phyloP scores from a whole-genome alignment of 2,329 filamentous ascomycete genomes.

The Sporothrix dimorphospora region DNA sequence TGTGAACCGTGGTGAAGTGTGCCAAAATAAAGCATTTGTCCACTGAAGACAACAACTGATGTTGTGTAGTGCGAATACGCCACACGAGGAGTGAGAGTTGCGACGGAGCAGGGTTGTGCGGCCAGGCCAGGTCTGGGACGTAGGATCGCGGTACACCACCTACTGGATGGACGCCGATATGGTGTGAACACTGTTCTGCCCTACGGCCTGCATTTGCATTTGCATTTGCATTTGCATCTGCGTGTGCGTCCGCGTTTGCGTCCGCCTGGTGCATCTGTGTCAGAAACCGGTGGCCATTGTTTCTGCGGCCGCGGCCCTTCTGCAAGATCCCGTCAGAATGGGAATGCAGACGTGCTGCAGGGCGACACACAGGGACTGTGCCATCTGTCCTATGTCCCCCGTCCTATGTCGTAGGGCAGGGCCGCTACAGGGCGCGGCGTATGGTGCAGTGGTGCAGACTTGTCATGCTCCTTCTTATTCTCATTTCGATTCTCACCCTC shows the following conservation, averaged over 20 bases:
- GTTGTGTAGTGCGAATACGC: neutral
- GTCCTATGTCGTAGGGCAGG: neutral
- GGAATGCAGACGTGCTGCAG: neutral
- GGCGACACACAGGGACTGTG: conserved; percentile 16
- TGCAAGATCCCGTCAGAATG: conserved; percentile 24
- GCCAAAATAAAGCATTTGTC: neutral
- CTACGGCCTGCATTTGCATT: conserved; percentile 29
- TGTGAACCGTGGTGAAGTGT: neutral
- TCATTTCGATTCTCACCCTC: neutral
- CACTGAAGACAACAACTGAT: too few species aligned
- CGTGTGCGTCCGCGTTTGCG: neutral
- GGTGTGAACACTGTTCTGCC: conserved; percentile 24
- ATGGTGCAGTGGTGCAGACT: neutral
- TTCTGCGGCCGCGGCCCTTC: conserved; percentile 25
- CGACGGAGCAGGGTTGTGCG: conserved; percentile 10
- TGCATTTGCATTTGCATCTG: conserved; percentile 18
- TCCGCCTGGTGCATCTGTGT: conserved; percentile 2
- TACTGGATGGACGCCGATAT: neutral
- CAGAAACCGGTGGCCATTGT: neutral
- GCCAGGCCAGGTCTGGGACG: conserved; percentile 3
- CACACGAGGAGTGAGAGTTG: conserved; percentile 1
- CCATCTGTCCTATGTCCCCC: neutral
- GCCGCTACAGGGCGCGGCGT: neutral
- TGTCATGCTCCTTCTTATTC: neutral
- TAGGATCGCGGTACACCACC: conserved; percentile 5